phyloP scores from a whole-genome alignment of 2,329 filamentous ascomycete species.

The Chaetomium sp. region DNA sequence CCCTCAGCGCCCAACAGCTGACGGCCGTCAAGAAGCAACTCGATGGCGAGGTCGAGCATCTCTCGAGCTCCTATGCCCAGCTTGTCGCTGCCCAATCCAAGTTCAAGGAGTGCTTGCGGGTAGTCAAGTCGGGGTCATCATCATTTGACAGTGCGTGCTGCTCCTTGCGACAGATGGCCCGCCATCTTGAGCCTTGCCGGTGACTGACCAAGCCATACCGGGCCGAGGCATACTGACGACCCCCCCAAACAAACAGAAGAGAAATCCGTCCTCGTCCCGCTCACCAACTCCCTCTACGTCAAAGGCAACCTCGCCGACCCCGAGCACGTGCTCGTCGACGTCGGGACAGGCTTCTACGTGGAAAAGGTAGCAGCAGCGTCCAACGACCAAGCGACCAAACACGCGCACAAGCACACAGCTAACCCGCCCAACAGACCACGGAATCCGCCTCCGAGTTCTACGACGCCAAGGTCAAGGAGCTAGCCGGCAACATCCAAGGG shows the following conservation, averaged over 20 bases:
- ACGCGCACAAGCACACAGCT: too few relatives aligned
- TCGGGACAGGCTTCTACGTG: slow-evolving; percentile 91
- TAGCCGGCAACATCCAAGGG: slow-evolving; percentile 57
- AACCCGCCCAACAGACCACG: slow-evolving; percentile 44
- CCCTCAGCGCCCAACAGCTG: slow-evolving; percentile 81
- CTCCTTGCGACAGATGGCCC: background rate
- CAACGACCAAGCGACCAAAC: too few relatives aligned
- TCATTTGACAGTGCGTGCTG: slow-evolving; percentile 28
- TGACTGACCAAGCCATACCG: background rate
- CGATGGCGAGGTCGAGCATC: slow-evolving; percentile 92
- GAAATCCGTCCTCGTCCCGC: slow-evolving; percentile 78
- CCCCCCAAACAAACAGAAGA: slow-evolving; percentile 37
- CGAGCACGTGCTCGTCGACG: slow-evolving; percentile 82
- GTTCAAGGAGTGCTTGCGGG: slow-evolving; percentile 85
- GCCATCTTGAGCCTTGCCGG: background rate
- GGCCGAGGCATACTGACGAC: background rate
- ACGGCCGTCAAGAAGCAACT: slow-evolving; percentile 93
- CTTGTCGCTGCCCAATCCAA: slow-evolving; percentile 87
- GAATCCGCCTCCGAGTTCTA: slow-evolving; percentile 60
- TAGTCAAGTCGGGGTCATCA: slow-evolving; percentile 57
- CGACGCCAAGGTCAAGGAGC: slow-evolving; percentile 56
- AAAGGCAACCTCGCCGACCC: slow-evolving; percentile 75
- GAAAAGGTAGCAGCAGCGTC: slow-evolving; percentile 68
- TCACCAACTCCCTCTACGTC: slow-evolving; percentile 94
- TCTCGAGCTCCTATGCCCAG: slow-evolving; percentile 86